Base-by-base conservation (phyloP, 768 basidiomycete species). In the Hysterangium stoloniferum region DNA sequence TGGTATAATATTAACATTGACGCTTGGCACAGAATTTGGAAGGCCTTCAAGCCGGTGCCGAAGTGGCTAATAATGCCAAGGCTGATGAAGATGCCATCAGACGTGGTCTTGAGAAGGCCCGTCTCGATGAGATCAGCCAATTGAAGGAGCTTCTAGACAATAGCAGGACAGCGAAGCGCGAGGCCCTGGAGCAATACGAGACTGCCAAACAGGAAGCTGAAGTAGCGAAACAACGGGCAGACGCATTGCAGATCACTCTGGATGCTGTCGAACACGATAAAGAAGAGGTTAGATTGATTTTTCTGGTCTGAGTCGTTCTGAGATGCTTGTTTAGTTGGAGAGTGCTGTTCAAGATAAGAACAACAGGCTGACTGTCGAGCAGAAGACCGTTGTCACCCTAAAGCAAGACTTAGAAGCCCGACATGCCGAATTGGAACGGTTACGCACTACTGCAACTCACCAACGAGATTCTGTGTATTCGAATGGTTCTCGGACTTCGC, bases 401-500 rank as follows among this genome's bases (percentile, higher is more conserved):
- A 69, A 62, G 32, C 48, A 57, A 3, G 55, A 59, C 15, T 56
- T 73, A 33, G 68, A 71, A 22, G 68, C 70, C 27, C 71, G 68
- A 25, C 65, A 67, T 1, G 60, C 61, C 2, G 82, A 86, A 64
- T 58, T 80, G n/a, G 83, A 86, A 27, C 57, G 60, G 13, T 55
- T 75, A 37, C 75, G 73, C 52, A 84, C 80, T 69, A 80, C 69
- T 62, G 52, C 69, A n/a, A 77, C 81, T 55, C 78, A 80, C 35
- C 58, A 66, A 19, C 52, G 33, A 15, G 52, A 45, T 19, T 47
- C 52, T 5, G n/a, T 42, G 2, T 20, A 29, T 31, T 42, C 37
- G 8, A 32, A n/a, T 8, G n/a, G 7, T 9, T 47, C 54, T 12
- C 56, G 56, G 24, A 56, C 67, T 7, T 67, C 72, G 12, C 82